Evolutionary conservation across 208 protist species (phyloP), one percentile per base, ranked within the genome.

Genomic region (Trypanosoma mega): DNA sequence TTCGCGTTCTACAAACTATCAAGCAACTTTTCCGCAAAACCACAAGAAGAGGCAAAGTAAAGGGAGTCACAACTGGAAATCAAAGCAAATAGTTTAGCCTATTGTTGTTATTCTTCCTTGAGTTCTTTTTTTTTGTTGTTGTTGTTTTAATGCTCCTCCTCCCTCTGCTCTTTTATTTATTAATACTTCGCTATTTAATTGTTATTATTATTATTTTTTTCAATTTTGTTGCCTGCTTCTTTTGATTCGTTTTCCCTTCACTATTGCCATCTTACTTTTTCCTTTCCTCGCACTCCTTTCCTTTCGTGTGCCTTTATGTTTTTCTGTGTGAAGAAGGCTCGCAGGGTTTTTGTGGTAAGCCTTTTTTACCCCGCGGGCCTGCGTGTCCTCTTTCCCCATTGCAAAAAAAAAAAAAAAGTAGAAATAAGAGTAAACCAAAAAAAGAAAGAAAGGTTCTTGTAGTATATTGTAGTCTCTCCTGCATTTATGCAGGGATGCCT

Each of bases 41-140:
- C n/a, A n/a, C n/a, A n/a, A n/a, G n/a, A n/a, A n/a, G n/a, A n/a
- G n/a, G n/a, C n/a, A n/a, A n/a, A n/a, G n/a, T n/a, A n/a, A n/a
- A n/a, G n/a, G n/a, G n/a, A n/a, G n/a, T n/a, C n/a, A n/a, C n/a
- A n/a, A n/a, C n/a, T n/a, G n/a, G n/a, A n/a, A n/a, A n/a, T n/a
- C n/a, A n/a, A n/a, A n/a, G n/a, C n/a, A n/a, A n/a, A n/a, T n/a
- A 27, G 18, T 68, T 62, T 48, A 37, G 33, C 30, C 36, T 16
- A 9, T 39, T 63, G 1, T 43, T 37, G 12, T 44, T 50, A 2
- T 50, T 41, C 24, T 57, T 58, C 5, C 33, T n/a, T n/a, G n/a
- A n/a, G n/a, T n/a, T n/a, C n/a, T n/a, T n/a, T n/a, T 56, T 14
- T 60, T 51, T 50, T 36, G 3, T 59, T 68, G 1, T 39, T 60